phyloP scores from a whole-genome alignment of 768 basidiomycete genomes.

The Phlebiopsis flavidoalba region DNA sequence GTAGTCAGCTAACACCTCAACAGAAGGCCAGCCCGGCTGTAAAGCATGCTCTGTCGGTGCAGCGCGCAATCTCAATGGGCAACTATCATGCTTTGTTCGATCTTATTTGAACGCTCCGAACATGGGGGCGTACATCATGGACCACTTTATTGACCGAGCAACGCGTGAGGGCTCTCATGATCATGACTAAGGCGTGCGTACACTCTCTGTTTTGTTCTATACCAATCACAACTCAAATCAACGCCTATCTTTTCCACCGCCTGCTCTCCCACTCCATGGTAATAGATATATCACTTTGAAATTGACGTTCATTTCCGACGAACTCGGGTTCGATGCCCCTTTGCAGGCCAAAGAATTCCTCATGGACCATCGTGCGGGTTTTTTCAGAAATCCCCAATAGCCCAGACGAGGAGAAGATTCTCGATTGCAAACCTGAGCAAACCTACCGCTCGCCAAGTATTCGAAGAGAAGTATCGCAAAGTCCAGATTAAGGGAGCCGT shows the following conservation, averaged over 20 bases:
- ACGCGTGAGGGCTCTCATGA: conserved; percentile 76
- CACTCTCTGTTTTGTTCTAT: conserved; percentile 4
- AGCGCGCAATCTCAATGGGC: conserved; percentile 83
- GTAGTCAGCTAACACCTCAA: conserved; percentile 93
- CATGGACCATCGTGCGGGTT: conserved; percentile 57
- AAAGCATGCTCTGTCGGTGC: conserved; percentile 84
- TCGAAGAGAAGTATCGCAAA: conserved; percentile 80
- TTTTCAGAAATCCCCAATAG: conserved; percentile 61
- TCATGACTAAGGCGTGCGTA: conserved; percentile 91
- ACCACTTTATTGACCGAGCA: conserved; percentile 95
- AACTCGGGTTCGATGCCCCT: conserved; percentile 78
- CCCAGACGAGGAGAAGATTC: conserved; percentile 54
- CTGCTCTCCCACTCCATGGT: neutral
- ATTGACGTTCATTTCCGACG: conserved; percentile 70
- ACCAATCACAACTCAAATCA: neutral
- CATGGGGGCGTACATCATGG: conserved; percentile 99
- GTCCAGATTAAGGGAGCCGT: conserved; percentile 92
- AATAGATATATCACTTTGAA: conserved; percentile 76
- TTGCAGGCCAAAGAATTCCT: conserved; percentile 67
- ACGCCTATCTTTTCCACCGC: neutral
- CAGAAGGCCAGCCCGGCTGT: conserved; percentile 82
- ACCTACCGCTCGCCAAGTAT: conserved; percentile 52
- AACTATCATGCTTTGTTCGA: conserved; percentile 94
- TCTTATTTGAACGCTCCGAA: conserved; percentile 82
- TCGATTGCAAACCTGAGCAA: conserved; percentile 73